A percentile compares a stretch with the other conserved stretches of the same genome.
phyloP scores from a whole-genome alignment of 768 basidiomycete genomes.

The Naganishia friedmannii region DNA sequence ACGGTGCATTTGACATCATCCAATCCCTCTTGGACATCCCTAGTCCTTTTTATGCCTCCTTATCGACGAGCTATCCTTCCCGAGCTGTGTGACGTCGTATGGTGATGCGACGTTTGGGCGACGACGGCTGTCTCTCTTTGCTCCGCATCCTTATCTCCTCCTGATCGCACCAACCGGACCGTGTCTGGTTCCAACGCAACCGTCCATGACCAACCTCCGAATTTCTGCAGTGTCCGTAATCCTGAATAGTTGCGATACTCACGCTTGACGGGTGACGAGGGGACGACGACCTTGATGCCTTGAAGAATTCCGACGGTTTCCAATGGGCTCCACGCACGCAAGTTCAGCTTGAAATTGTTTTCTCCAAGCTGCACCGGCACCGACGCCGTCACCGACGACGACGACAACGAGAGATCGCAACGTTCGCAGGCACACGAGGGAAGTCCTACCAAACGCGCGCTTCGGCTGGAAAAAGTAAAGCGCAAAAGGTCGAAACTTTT shows the following conservation, averaged over 20 bases:
- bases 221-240: background rate
- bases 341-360: conserved; percentile 9
- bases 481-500: conserved; percentile 7
- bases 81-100: background rate
- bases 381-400: background rate
- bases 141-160: background rate
- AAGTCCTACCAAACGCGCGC: background rate
- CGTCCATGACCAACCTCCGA: background rate
- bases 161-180: background rate
- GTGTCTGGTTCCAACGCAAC: no score
- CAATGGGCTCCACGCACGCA: background rate
- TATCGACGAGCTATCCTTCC: background rate
- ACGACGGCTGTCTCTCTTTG: background rate
- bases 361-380: conserved; percentile 1
- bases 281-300: conserved; percentile 25
- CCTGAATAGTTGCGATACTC: conserved; percentile 20
- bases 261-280: conserved; percentile 27
- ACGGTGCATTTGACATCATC: no score
- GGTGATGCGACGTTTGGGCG: background rate
- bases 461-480: background rate
- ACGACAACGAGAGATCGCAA: background rate
- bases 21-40: background rate
- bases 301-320: conserved; percentile 21
- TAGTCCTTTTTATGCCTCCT: background rate
- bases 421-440: background rate